Evolutionary conservation across 352 stramenopile species (phyloP).

Genomic region (Thalassiosira sp.): DNA sequence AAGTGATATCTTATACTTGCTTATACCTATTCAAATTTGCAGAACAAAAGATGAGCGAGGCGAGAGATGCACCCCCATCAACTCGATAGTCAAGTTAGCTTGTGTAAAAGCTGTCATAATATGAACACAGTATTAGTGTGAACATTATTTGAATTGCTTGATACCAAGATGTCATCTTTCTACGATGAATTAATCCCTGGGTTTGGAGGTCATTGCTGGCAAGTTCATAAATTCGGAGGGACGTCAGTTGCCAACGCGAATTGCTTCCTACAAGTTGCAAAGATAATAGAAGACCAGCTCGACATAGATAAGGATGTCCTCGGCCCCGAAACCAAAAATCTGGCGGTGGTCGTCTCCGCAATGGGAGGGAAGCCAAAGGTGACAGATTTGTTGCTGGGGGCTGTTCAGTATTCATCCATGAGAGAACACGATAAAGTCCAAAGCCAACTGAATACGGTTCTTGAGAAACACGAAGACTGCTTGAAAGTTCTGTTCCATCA

Average conservation of each 20-base stretch:
- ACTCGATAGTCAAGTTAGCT: not conserved
- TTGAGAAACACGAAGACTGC: constrained; percentile 81
- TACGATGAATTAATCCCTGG: not conserved
- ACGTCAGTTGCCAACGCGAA: constrained; percentile 57
- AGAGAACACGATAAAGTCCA: constrained; percentile 84
- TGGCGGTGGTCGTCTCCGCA: constrained; percentile 87
- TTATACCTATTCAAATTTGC: not conserved
- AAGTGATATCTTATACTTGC: not conserved
- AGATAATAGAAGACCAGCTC: constrained; percentile 64
- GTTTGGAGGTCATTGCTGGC: constrained; percentile 25
- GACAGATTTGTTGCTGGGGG: constrained; percentile 92
- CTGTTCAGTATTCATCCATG: constrained; percentile 88
- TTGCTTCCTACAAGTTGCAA: constrained; percentile 36
- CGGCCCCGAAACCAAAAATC: constrained; percentile 18
- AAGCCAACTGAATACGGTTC: constrained; percentile 82
- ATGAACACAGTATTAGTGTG: too few relatives aligned
- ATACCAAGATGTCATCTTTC: not conserved
- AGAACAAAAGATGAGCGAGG: not conserved
- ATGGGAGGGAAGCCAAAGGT: constrained; percentile 96
- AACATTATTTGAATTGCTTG: too few relatives aligned
- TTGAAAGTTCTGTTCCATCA: constrained; percentile 2
- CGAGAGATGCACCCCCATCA: not conserved
- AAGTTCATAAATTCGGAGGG: constrained; percentile 75
- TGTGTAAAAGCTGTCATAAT: too few relatives aligned
- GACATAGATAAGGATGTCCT: constrained; percentile 25